phyloP scores from a whole-genome alignment of 2,329 filamentous ascomycete species.

The Geoglossum cookeanum region DNA sequence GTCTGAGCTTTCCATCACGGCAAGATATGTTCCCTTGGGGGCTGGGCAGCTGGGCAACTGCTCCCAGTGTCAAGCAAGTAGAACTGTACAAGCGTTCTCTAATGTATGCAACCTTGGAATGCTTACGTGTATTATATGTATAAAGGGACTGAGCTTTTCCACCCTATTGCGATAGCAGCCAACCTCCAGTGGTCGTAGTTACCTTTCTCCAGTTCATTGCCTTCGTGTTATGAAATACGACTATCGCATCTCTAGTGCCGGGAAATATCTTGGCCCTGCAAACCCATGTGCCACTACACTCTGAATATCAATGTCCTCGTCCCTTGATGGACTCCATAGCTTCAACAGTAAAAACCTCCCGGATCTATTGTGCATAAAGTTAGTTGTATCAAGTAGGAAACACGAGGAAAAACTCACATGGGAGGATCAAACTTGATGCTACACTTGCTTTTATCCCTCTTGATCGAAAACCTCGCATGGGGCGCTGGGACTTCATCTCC shows the following conservation, averaged over 20 bases:
- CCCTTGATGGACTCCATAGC: conserved; percentile 63
- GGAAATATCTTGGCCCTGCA: conserved; percentile 71
- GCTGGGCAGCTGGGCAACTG: no score
- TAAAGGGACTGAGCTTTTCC: neutral
- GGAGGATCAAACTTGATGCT: conserved; percentile 72
- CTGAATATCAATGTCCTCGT: conserved; percentile 76
- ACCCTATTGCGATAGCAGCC: neutral
- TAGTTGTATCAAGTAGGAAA: neutral
- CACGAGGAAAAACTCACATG: conserved; percentile 27
- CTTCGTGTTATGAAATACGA: neutral
- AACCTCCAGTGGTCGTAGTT: neutral
- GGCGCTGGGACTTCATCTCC: conserved; percentile 40
- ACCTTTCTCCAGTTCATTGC: neutral
- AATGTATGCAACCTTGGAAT: neutral
- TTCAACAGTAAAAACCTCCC: conserved; percentile 75
- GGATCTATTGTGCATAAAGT: conserved; percentile 27
- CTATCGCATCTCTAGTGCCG: conserved; percentile 35
- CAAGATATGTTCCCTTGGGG: neutral
- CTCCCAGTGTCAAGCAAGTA: neutral
- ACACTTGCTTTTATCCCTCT: conserved; percentile 64
- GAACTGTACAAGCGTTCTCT: neutral
- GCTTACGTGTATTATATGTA: neutral
- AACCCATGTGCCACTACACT: conserved; percentile 69
- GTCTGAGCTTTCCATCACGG: neutral
- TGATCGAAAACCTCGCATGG: conserved; percentile 68